Conservation (phyloP, 208 protist species). For the Jaenimonas drosophilae region DNA sequence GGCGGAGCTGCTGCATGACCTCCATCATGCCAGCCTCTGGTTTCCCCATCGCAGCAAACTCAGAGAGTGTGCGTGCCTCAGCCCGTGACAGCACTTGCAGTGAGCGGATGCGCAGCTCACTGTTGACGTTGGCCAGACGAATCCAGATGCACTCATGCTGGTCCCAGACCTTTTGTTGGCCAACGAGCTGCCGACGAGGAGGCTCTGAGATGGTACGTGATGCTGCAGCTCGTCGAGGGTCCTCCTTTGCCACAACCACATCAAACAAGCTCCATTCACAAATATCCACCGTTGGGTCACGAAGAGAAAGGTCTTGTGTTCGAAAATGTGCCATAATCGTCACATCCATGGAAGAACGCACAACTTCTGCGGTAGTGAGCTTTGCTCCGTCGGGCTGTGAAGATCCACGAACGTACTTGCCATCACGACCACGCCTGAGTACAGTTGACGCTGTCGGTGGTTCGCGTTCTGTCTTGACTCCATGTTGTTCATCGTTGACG, state of each 20-base stretch:
- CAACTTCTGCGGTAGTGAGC: not conserved
- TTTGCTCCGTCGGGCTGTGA: no score
- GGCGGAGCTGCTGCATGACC: conserved; percentile 13
- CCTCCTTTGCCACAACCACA: conserved; percentile 45
- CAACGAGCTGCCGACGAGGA: not conserved
- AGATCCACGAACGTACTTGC: no score
- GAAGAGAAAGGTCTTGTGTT: conserved; percentile 55
- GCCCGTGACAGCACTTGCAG: conserved; percentile 57
- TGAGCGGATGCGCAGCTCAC: conserved; percentile 64
- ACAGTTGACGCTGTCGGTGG: not conserved
- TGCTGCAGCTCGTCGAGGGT: conserved; percentile 1
- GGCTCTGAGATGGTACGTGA: no score
- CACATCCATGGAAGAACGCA: conserved; percentile 30
- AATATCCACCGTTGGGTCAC: conserved; percentile 33
- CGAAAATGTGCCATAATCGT: conserved; percentile 60
- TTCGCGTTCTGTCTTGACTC: not conserved
- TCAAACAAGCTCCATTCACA: conserved; percentile 73
- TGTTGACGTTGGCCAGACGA: conserved; percentile 62
- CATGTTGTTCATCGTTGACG: conserved; percentile 25
- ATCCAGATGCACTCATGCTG: conserved; percentile 39
- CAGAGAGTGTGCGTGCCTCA: conserved; percentile 34
- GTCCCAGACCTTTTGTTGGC: conserved; percentile 31
- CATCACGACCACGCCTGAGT: no score
- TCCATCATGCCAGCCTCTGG: conserved; percentile 53
- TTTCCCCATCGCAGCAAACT: conserved; percentile 43